Evolutionary conservation across 345 rosid genomes (phyloP), one percentile per base, ranked within the genome.

Genomic region (Gossypium raimondii): DNA sequence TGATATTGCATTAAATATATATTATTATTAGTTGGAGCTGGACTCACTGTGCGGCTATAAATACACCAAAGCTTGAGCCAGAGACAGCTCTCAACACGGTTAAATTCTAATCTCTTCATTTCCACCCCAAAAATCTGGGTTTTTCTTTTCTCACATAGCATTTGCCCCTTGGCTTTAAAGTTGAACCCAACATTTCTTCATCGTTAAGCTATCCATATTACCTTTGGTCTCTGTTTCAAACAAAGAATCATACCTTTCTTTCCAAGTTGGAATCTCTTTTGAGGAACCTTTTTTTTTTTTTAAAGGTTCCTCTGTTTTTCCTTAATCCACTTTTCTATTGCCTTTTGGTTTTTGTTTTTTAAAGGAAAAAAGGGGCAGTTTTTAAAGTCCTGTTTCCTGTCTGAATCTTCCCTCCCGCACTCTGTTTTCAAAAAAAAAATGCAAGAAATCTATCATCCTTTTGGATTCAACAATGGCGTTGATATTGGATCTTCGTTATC

Each of bases 401-500:
- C 20, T 24, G 2, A 58, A 6, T 58, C 12, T 58, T 22, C 7
- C 16, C 7, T 56, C 29, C 29, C 11, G 62, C 29, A 22, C 34
- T 58, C 58, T 22, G 62, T 58, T 58, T 57, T 16, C 50, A 45
- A 9, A 45, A 11, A 70, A 45, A 69, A 70, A 77, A 78, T 87
- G 86, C 86, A 82, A 70, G 87, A 83, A 67, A 82, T 56, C 55
- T 83, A 55, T 66, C 68, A 5, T 18, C 17, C 81, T 47, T 66
- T 61, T 53, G 63, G 73, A 20, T 69, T 76, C 16, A 73, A 53
- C 13, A 74, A 77, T 27, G 60, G 76, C 60, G 58, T 76, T 7
- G 85, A 85, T 45, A 82, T 87, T n/a, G 83, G 96, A 61, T 82
- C 92, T 9, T 82, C 93, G 8, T 79, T 95, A 11, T 95, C 98